Base-by-base conservation (phyloP, 2,329 filamentous ascomycete species). In the Paraphaeosphaeria sporulosa region DNA sequence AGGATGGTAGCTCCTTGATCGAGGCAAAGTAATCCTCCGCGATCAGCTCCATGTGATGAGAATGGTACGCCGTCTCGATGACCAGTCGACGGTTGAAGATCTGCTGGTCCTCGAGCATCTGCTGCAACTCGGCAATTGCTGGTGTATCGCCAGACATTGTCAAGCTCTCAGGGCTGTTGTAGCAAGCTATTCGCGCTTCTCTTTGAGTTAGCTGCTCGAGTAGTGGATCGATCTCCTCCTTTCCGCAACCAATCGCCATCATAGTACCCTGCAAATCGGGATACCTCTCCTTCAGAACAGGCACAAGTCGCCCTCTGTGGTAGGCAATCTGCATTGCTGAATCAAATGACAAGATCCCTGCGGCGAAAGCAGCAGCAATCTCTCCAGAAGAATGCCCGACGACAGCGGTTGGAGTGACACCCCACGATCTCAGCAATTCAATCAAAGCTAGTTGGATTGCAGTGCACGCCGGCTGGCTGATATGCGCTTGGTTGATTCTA, bases 11-110 rank as follows among this genome's bases (percentile, higher is more conserved):
- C 32, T 36, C 32, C 13, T 36, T 36, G 32, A 69, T 27, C 5
- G 44, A 4, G 21, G 25, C 21, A 12, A 8, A 7, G 43, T 80
- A 79, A 1, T 67, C 61, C 2, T 55, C 62, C 2, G 71, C 63
- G 48, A 72, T 73, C 0, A 64, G 58, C 3, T 70, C 15, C 78
- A 80, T 80, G 32, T 81, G 78, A 27, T 73, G 69, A 1, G 76
- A 80, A 53, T 82, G 81, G 55, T 82, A 83, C 0, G 81, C 81
- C 10, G 63, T 71, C 21, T 79, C 73, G 4, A 81, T 78, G 50
- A 74, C 72, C 5, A 83, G 73, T 13, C 66, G 55, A 1, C 79
- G 70, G 1, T 68, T 70, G 57, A 81, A 82, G 7, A 74, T 72
- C 3, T 70, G 62, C 17, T 75, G 64, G 5, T 73, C 69, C 2